Evolutionary conservation across 306 rosid genomes (phyloP).

Genomic region (Senna siamea): DNA sequence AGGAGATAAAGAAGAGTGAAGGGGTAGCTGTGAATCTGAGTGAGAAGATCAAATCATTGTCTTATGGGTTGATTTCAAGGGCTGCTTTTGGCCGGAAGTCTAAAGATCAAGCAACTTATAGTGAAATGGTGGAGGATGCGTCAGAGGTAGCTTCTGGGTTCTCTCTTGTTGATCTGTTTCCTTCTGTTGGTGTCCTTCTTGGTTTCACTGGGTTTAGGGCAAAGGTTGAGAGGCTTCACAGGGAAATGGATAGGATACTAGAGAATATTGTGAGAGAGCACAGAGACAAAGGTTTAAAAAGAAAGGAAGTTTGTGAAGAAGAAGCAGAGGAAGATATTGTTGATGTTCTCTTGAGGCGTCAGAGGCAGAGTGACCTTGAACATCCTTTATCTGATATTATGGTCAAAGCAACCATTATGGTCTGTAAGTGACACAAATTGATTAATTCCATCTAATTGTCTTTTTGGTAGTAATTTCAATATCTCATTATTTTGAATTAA

Average conservation of each 20-base stretch:
- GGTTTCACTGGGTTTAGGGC: constrained; percentile 36
- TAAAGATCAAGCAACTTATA: constrained; percentile 41
- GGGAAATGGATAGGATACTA: constrained; percentile 41
- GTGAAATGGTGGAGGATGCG: constrained; percentile 22
- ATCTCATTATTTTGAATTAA: no score
- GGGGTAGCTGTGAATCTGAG: constrained; percentile 36
- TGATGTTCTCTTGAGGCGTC: constrained; percentile 41
- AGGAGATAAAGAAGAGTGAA: constrained; percentile 33
- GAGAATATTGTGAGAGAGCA: constrained; percentile 39
- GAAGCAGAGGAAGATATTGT: constrained; percentile 38
- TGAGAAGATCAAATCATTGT: constrained; percentile 10
- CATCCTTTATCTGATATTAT: constrained; percentile 35
- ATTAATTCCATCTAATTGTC: no score
- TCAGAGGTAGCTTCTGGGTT: constrained; percentile 23
- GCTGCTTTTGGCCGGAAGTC: constrained; percentile 38
- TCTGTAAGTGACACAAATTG: no score
- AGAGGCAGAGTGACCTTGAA: constrained; percentile 37
- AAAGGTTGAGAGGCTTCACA: constrained; percentile 34
- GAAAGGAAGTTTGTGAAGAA: not conserved
- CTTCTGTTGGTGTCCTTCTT: constrained; percentile 38
- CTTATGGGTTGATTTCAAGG: constrained; percentile 36
- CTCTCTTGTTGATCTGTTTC: constrained; percentile 39
- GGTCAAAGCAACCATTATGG: constrained; percentile 42
- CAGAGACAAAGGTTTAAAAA: constrained; percentile 2
- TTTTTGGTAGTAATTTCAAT: no score